Conservation (phyloP, 495 filamentous ascomycete species). For the Talaromyces nanjingensis region DNA sequence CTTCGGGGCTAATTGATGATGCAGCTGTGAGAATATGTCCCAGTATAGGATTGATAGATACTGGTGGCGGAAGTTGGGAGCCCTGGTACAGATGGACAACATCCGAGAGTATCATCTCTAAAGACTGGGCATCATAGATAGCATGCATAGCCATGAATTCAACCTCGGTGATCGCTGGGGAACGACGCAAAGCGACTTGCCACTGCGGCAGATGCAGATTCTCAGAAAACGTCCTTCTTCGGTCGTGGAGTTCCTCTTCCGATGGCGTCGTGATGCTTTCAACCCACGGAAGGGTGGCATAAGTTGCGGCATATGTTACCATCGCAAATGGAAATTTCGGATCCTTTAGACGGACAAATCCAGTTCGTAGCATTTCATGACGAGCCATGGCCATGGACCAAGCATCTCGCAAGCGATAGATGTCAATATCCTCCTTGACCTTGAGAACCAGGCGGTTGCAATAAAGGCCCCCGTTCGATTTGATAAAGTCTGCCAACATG, state of each 20-base stretch:
- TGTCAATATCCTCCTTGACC: conserved; percentile 41
- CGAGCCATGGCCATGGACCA: conserved; percentile 48
- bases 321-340: conserved; percentile 55
- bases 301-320: conserved; percentile 42
- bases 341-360: conserved; percentile 49
- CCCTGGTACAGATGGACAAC: conserved; percentile 35
- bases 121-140: conserved; percentile 69
- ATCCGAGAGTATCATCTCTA: conserved; percentile 52
- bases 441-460: conserved; percentile 72
- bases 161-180: conserved; percentile 18
- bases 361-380: conserved; percentile 65
- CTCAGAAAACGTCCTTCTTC: conserved; percentile 19
- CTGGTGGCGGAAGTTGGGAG: conserved; percentile 10
- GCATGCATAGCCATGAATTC: conserved; percentile 62
- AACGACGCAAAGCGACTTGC: conserved; percentile 32
- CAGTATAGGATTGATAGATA: conserved; percentile 34
- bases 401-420: conserved; percentile 46
- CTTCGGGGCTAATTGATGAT: conserved; percentile 19
- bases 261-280: conserved; percentile 16
- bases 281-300: conserved; percentile 37
- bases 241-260: conserved; percentile 4
- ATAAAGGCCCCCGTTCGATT: conserved; percentile 59
- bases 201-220: conserved; percentile 40
- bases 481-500: conserved; percentile 69
- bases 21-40: conserved; percentile 44